These are phyloP conservation scores for Populus tremula DNA, from an alignment of 345 rosid genomes.

Conservation along the genomic window DNA sequence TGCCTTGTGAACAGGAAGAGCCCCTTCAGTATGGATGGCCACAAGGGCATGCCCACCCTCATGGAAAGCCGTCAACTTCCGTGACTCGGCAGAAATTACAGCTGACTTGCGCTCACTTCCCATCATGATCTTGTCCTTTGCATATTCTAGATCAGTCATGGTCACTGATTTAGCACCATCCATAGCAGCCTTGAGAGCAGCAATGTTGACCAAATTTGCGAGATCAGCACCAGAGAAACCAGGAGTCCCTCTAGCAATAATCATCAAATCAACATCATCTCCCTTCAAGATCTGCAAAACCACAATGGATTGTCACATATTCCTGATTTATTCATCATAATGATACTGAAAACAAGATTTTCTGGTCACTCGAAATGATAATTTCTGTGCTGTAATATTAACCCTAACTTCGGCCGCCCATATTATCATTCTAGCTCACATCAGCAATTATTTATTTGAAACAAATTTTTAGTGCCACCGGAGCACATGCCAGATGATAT, in stretches of 20 bases:
- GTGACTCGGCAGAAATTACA: slow-evolving; percentile 76
- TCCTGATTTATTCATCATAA: not conserved
- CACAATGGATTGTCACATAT: slow-evolving; percentile 1
- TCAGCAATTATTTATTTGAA: not conserved
- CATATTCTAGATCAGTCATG: slow-evolving; percentile 86
- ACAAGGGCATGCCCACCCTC: slow-evolving; percentile 99
- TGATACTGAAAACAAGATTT: not conserved
- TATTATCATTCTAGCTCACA: not conserved
- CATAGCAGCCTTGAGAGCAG: slow-evolving; percentile 97
- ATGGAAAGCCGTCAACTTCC: slow-evolving; percentile 80
- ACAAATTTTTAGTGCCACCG: not conserved
- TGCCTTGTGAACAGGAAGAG: slow-evolving; percentile 93
- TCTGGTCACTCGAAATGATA: not conserved
- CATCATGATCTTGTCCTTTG: slow-evolving; percentile 95
- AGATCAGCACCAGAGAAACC: slow-evolving; percentile 98
- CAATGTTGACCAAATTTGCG: slow-evolving; percentile 79
- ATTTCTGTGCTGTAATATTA: not conserved
- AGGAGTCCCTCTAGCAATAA: slow-evolving; percentile 94
- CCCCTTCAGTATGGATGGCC: slow-evolving; percentile 85
- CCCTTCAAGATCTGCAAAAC: slow-evolving; percentile 70
- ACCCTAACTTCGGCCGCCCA: not conserved
- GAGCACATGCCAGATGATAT: not conserved
- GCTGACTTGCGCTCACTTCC: slow-evolving; percentile 97
- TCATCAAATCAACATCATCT: slow-evolving; percentile 89
- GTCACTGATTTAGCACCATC: slow-evolving; percentile 89